A percentile compares a stretch with the other conserved stretches of the same genome.
phyloP scores from a whole-genome alignment of 2,329 filamentous ascomycete genomes.

The Botrytis medusae region DNA sequence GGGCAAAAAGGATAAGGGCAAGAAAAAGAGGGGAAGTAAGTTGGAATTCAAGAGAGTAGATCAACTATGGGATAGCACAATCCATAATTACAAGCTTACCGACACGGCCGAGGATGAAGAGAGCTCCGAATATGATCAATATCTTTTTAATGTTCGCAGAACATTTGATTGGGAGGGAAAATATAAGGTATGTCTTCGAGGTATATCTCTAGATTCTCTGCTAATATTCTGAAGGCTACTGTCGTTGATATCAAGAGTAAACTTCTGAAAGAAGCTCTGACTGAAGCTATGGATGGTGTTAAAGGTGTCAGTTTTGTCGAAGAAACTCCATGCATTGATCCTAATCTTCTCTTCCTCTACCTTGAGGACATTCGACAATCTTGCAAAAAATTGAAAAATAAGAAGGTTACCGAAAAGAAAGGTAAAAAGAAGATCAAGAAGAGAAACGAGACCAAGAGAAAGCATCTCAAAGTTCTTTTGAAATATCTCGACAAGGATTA shows the following conservation, averaged over 20 bases:
- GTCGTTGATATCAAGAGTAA: constrained; percentile 85
- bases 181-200: constrained; percentile 50
- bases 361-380: constrained; percentile 71
- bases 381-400: constrained; percentile 63
- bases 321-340: constrained; percentile 71
- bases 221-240: constrained; percentile 47
- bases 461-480: constrained; percentile 70
- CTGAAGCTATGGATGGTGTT: constrained; percentile 71
- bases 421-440: constrained; percentile 62
- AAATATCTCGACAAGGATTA: constrained; percentile 83
- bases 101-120: constrained; percentile 65
- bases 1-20: constrained; percentile 44
- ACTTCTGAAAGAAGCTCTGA: constrained; percentile 67
- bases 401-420: constrained; percentile 51
- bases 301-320: constrained; percentile 79
- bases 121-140: constrained; percentile 70
- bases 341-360: constrained; percentile 71
- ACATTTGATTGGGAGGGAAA: constrained; percentile 85
- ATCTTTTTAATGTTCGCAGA: constrained; percentile 78
- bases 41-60: constrained; percentile 70
- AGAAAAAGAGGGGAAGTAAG: constrained; percentile 49
- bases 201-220: constrained; percentile 6
- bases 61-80: constrained; percentile 57
- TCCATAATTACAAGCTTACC: constrained; percentile 66
- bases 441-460: constrained; percentile 56